Evolutionary conservation across 768 basidiomycete genomes (phyloP).

Genomic region (Russula sp.): DNA sequence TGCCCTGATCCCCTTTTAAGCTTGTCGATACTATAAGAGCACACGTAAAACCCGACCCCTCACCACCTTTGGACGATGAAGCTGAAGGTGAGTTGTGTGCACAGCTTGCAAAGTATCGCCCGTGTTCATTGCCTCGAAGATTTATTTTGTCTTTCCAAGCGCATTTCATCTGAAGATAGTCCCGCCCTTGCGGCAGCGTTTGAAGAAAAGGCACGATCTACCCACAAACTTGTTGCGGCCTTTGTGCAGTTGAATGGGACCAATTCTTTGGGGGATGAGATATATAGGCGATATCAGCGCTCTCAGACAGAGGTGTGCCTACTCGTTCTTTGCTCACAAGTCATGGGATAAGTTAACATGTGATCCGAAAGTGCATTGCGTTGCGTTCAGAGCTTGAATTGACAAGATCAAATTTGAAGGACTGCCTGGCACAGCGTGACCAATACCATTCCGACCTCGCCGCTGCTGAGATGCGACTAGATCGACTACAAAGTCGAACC

Average conservation of each 20-base stretch:
- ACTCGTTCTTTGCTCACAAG: background rate
- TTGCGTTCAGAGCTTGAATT: slow-evolving; percentile 54
- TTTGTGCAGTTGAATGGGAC: slow-evolving; percentile 44
- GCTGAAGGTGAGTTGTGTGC: slow-evolving; percentile 20
- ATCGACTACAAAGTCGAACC: slow-evolving; percentile 51
- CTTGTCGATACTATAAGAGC: slow-evolving; percentile 61
- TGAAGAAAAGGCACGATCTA: slow-evolving; percentile 50
- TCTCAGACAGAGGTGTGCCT: slow-evolving; percentile 55
- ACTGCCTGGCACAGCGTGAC: slow-evolving; percentile 45
- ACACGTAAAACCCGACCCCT: slow-evolving; percentile 47
- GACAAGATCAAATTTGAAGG: slow-evolving; percentile 44
- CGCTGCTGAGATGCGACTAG: slow-evolving; percentile 54
- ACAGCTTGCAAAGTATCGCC: background rate
- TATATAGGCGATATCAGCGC: slow-evolving; percentile 45
- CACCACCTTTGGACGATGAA: slow-evolving; percentile 36
- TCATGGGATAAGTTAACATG: slow-evolving; percentile 12
- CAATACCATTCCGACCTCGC: slow-evolving; percentile 47
- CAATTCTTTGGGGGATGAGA: slow-evolving; percentile 34
- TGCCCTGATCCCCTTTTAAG: slow-evolving; percentile 32
- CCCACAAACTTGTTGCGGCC: slow-evolving; percentile 51
- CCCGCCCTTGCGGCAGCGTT: slow-evolving; percentile 38
- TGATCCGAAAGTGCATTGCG: slow-evolving; percentile 42
- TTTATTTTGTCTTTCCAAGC: slow-evolving; percentile 21
- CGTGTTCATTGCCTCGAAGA: slow-evolving; percentile 24
- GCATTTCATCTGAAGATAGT: slow-evolving; percentile 26